Percentiles rank a stretch among this genome's conserved stretches.
Conservation (phyloP, 495 filamentous ascomycete species). For the Poronia punctata region DNA sequence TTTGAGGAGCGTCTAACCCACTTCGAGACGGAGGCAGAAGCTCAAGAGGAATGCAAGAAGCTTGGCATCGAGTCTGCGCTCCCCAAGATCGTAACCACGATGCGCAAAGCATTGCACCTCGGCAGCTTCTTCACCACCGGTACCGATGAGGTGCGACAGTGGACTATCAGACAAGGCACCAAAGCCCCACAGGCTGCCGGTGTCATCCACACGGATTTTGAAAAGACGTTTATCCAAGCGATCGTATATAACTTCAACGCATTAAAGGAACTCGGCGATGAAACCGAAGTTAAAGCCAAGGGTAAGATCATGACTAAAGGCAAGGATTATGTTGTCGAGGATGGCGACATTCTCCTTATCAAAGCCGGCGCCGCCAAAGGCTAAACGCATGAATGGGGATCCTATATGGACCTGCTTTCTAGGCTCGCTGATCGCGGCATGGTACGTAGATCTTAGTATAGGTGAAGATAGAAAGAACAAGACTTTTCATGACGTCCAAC, state of each 20-base stretch:
- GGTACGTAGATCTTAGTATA: slow-evolving; percentile 3
- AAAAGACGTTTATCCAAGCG: slow-evolving; percentile 99
- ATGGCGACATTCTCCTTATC: slow-evolving; percentile 75
- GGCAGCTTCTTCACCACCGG: slow-evolving; percentile 97
- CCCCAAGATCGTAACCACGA: slow-evolving; percentile 88
- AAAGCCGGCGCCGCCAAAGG: slow-evolving; percentile 92
- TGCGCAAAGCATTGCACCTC: slow-evolving; percentile 86
- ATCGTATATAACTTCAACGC: slow-evolving; percentile 80
- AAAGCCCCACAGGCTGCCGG: slow-evolving; percentile 96
- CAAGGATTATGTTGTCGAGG: slow-evolving; percentile 88
- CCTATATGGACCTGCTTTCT: no score
- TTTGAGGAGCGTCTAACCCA: slow-evolving; percentile 88
- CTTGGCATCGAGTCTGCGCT: slow-evolving; percentile 80
- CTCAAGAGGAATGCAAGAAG: slow-evolving; percentile 81
- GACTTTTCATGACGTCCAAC: no score
- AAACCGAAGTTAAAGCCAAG: slow-evolving; percentile 79
- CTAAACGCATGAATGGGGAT: slow-evolving; percentile 24
- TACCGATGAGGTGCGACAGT: slow-evolving; percentile 94
- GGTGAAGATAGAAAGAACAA: no score
- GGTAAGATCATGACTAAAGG: slow-evolving; percentile 98
- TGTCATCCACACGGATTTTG: slow-evolving; percentile 97
- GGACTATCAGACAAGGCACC: slow-evolving; percentile 93
- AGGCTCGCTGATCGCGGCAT: not conserved
- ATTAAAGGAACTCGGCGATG: slow-evolving; percentile 81
- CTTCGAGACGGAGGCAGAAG: slow-evolving; percentile 69